A percentile compares a stretch with the other conserved stretches of the same genome.
These are phyloP conservation scores for Volvox africanus DNA, from an alignment of 139 green algal species.

Conservation along the genomic window DNA sequence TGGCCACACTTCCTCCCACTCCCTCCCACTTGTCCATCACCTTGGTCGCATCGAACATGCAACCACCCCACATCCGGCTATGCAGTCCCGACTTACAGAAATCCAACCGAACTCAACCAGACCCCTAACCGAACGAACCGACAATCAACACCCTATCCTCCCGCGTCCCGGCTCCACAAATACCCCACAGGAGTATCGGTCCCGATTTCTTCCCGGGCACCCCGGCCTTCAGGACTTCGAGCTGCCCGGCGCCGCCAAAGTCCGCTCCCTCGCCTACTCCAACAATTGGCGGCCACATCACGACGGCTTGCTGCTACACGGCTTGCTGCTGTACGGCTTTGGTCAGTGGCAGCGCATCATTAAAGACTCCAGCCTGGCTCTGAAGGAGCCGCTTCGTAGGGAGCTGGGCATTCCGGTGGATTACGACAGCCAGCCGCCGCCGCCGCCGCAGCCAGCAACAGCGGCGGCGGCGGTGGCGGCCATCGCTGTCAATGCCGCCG, in stretches of 20 bases:
- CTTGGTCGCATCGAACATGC: too few relatives aligned
- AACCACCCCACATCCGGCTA: too few relatives aligned
- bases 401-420: slow-evolving; percentile 48
- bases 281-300: neutral
- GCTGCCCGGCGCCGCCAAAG: neutral
- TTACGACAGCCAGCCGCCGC: slow-evolving; percentile 32
- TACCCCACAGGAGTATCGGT: slow-evolving; percentile 14
- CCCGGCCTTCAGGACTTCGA: slow-evolving; percentile 10
- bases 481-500: neutral
- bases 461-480: neutral
- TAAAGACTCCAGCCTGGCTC: slow-evolving; percentile 1
- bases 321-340: slow-evolving; percentile 40
- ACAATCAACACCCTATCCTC: neutral
- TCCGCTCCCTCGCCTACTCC: neutral
- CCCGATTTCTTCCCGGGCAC: neutral
- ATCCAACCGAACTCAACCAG: too few relatives aligned
- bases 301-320: slow-evolving; percentile 30
- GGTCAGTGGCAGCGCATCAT: slow-evolving; percentile 37
- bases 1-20: too few relatives aligned
- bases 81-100: too few relatives aligned
- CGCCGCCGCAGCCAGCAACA: neutral
- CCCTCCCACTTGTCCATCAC: too few relatives aligned
- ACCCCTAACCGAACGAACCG: too few relatives aligned
- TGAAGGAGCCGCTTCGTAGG: slow-evolving; percentile 25
- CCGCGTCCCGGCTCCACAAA: neutral